Conservation (phyloP, 2,329 filamentous ascomycete genomes). For the Botrytis fragariae region DNA sequence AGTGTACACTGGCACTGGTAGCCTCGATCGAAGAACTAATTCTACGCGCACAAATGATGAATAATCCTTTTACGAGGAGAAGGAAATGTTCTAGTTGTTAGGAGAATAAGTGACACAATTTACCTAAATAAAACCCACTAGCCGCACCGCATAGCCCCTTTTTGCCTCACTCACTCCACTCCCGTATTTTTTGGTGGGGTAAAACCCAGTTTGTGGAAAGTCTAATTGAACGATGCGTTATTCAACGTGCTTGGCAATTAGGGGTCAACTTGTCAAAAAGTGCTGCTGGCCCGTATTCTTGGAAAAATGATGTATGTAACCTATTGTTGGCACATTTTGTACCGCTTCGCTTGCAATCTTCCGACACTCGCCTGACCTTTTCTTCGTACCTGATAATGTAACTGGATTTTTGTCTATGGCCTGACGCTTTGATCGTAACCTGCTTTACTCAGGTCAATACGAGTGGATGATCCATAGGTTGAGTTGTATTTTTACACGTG, state of each 20-base stretch:
- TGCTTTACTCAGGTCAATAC: not conserved
- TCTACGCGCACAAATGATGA: not conserved
- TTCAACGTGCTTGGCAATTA: not conserved
- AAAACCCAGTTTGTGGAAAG: not conserved
- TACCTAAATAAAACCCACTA: not conserved
- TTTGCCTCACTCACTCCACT: not conserved
- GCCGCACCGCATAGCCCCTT: constrained; percentile 5
- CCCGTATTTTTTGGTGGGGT: not conserved
- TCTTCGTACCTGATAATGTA: not conserved
- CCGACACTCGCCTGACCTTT: not conserved
- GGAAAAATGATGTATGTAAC: not conserved
- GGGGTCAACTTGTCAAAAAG: not conserved
- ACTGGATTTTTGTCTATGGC: not conserved
- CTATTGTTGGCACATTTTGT: not conserved
- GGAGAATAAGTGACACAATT: not conserved
- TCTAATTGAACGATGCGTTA: not conserved
- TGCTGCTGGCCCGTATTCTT: not conserved
- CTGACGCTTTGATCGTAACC: not conserved
- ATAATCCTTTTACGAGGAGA: not conserved
- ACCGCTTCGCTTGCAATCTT: not conserved
- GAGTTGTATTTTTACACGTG: not conserved
- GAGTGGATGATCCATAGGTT: not conserved
- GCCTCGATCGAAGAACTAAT: not conserved
- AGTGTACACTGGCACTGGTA: not conserved
- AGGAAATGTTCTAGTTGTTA: not conserved